Base-by-base conservation (phyloP, 495 filamentous ascomycete genomes). In the Xylaria nigripes region DNA sequence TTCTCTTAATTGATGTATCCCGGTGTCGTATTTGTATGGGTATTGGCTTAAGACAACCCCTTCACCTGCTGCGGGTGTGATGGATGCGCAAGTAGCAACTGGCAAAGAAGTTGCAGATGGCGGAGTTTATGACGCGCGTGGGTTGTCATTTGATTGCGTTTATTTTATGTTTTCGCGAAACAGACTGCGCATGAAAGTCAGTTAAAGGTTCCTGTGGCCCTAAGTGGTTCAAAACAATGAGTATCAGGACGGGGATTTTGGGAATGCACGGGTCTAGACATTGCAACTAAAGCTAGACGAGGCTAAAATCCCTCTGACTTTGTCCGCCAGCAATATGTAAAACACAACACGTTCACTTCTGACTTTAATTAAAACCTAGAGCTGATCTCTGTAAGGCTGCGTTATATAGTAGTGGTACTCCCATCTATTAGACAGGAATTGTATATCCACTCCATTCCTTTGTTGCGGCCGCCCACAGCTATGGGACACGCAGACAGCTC, bases 341-440 rank as follows among this genome's bases (percentile, higher is more conserved):
- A 55, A 48, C 32, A 54, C 23, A 48, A 43, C 43, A 42, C 51
- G 36, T 43, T 55, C 45, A 48, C 52, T 55, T 34, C 52, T 18
- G 15, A 36, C 25, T 9, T 13, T n/a, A 15, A 36, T 36, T 2
- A 18, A 43, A 1, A 16, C 30, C 16, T 25, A n/a, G n/a, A n/a
- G 10, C 34, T 47, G 6, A 18, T 21, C 15, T 29, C 22, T 12
- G 13, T 19, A 18, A 25, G 5, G 9, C 15, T 1, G 29, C 36
- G 50, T 45, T 5, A 45, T 18, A 9, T 44, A 19, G 49, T 45
- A 18, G 8, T 19, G 19, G 23, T 36, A 9, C 19, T 34, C 24
- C 2, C 13, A 52, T 36, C 24, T 6, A 24, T 18, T 29, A 13
- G 16, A 18, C 36, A 40, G 36, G 16, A 40, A 40, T 40, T 40